Evolutionary conservation across 768 basidiomycete species (phyloP).

Genomic region (Dioszegia crocea): DNA sequence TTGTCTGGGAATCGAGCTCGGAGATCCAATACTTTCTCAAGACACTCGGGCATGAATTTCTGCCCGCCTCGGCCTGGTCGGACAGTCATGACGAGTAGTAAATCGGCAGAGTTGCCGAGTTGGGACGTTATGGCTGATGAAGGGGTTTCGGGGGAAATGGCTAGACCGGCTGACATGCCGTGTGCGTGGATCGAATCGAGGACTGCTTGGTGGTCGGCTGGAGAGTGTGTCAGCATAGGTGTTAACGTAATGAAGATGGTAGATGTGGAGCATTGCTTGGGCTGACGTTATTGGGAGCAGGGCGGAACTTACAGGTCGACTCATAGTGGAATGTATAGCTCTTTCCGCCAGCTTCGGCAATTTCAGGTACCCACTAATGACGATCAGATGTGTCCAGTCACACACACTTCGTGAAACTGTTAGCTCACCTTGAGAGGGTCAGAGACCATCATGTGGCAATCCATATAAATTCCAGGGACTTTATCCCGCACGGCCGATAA

Average conservation of each 20-base stretch:
- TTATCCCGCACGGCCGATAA: conserved; percentile 77
- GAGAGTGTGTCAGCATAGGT: background rate
- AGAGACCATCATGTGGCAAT: conserved; percentile 99
- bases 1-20: conserved; percentile 84
- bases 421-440: conserved; percentile 81
- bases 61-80: conserved; percentile 94
- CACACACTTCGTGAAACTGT: too few species aligned
- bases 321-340: conserved; percentile 97
- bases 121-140: conserved; percentile 80
- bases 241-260: background rate
- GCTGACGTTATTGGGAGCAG: background rate
- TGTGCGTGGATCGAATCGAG: conserved; percentile 75
- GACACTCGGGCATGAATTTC: conserved; percentile 88
- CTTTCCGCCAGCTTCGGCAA: conserved; percentile 90
- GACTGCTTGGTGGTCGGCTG: conserved; percentile 55
- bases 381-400: background rate
- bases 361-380: conserved; percentile 97
- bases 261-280: too few species aligned
- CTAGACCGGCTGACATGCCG: conserved; percentile 89
- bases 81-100: conserved; percentile 98
- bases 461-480: conserved; percentile 96
- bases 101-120: conserved; percentile 76
- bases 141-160: conserved; percentile 93
- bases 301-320: conserved; percentile 65
- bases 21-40: conserved; percentile 87